Conservation (phyloP, 352 stramenopile genomes). For the Globisporangium middletonii region DNA sequence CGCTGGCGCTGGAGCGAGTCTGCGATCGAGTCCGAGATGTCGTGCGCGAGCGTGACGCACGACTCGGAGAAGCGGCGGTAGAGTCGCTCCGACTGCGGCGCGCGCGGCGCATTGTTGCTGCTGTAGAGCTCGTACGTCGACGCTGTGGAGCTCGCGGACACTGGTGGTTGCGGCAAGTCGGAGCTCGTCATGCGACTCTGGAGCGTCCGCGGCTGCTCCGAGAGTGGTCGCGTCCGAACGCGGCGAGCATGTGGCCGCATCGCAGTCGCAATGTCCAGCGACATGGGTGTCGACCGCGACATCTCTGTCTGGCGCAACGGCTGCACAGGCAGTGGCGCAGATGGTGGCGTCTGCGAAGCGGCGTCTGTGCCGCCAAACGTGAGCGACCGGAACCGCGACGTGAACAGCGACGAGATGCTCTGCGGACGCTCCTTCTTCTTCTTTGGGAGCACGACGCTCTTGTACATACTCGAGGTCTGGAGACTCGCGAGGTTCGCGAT, state of each 20-base stretch:
- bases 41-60: slow-evolving; percentile 28
- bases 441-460: slow-evolving; percentile 4
- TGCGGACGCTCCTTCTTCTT: slow-evolving; percentile 9
- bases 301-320: slow-evolving; percentile 15
- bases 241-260: not conserved
- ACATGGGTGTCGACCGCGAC: slow-evolving; percentile 8
- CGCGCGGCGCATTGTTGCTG: not conserved
- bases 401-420: slow-evolving; percentile 7
- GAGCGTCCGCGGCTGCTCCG: slow-evolving; percentile 7
- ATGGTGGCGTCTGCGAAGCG: not conserved
- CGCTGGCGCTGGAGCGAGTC: slow-evolving; percentile 40
- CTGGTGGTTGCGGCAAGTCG: too few relatives aligned
- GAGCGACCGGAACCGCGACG: slow-evolving; percentile 9
- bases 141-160: not conserved
- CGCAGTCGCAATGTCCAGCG: slow-evolving; percentile 10
- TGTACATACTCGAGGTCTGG: slow-evolving; percentile 30
- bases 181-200: not conserved
- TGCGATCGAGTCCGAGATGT: slow-evolving; percentile 18
- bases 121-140: slow-evolving; percentile 1
- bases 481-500: slow-evolving; percentile 39
- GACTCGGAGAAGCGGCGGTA: slow-evolving; percentile 22
- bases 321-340: not conserved
- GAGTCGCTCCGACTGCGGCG: slow-evolving; percentile 6
- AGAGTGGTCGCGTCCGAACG: not conserved
- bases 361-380: not conserved